A percentile compares a stretch with the other conserved stretches of the same genome.
Evolutionary conservation across 805 yeast genomes (phyloP).

Genomic region (Candida xyloterini): DNA sequence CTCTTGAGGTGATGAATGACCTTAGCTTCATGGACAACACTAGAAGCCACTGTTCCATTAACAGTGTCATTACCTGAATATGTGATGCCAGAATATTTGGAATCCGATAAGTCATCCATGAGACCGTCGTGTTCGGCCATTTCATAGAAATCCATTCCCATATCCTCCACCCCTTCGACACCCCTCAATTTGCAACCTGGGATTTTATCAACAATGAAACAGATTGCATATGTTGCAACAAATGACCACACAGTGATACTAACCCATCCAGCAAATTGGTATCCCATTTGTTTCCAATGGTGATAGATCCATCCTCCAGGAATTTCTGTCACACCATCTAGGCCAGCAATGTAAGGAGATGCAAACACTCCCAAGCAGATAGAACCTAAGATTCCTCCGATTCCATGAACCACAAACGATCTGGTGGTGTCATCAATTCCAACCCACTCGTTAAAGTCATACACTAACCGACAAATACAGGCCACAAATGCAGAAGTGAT

Average conservation of each 20-base stretch:
- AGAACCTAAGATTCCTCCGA: slow-evolving; percentile 47
- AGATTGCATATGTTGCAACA: slow-evolving; percentile 40
- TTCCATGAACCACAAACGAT: slow-evolving; percentile 45
- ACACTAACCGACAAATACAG: slow-evolving; percentile 35
- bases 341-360: slow-evolving; percentile 40
- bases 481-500: slow-evolving; percentile 41
- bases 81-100: background rate
- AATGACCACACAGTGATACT: slow-evolving; percentile 44
- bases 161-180: slow-evolving; percentile 43
- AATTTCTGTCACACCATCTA: slow-evolving; percentile 43
- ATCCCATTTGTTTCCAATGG: slow-evolving; percentile 43
- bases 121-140: slow-evolving; percentile 40
- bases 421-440: slow-evolving; percentile 46
- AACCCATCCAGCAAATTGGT: slow-evolving; percentile 44
- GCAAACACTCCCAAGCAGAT: slow-evolving; percentile 45
- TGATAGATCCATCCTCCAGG: slow-evolving; percentile 48
- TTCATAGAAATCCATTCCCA: slow-evolving; percentile 50
- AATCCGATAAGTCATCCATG: slow-evolving; percentile 4
- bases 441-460: slow-evolving; percentile 37
- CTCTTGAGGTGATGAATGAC: slow-evolving; percentile 11
- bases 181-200: slow-evolving; percentile 50
- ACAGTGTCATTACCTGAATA: background rate
- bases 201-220: slow-evolving; percentile 46
- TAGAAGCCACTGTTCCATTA: slow-evolving; percentile 10
- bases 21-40: slow-evolving; percentile 20